Evolutionary conservation across 2,329 filamentous ascomycete genomes (phyloP).

Genomic region (Aspergillus versicolor): DNA sequence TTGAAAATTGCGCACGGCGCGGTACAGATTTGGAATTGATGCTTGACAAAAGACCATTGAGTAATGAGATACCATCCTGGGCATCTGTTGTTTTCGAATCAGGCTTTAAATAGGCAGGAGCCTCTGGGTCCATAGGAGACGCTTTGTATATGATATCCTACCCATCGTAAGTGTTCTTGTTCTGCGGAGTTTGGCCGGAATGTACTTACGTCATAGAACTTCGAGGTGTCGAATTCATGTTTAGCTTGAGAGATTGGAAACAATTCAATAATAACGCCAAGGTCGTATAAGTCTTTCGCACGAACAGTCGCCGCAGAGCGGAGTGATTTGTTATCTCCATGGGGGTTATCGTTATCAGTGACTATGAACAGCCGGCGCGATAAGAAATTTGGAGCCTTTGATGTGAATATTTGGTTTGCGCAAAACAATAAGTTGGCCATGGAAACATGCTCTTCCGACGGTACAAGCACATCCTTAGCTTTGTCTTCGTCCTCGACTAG

Average conservation of each 20-base stretch:
- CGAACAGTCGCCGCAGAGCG: constrained; percentile 77
- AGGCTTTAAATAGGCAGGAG: constrained; percentile 55
- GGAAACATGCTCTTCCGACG: constrained; percentile 67
- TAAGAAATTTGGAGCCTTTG: constrained; percentile 88
- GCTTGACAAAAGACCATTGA: constrained; percentile 78
- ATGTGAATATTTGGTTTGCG: constrained; percentile 94
- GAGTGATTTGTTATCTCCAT: constrained; percentile 67
- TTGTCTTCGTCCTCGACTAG: constrained; percentile 78
- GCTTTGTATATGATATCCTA: constrained; percentile 87
- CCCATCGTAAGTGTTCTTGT: constrained; percentile 20
- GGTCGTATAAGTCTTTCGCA: constrained; percentile 91
- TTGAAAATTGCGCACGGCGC: constrained; percentile 81
- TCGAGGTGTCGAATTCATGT: constrained; percentile 72
- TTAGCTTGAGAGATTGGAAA: constrained; percentile 79
- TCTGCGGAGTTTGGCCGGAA: not conserved
- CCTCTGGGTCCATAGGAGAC: constrained; percentile 68
- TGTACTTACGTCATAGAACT: constrained; percentile 81
- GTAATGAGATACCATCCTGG: constrained; percentile 73
- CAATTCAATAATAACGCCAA: constrained; percentile 86
- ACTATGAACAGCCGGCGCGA: constrained; percentile 93
- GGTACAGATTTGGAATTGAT: constrained; percentile 88
- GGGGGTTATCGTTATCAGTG: constrained; percentile 89
- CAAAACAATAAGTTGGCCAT: constrained; percentile 93
- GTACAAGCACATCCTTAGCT: constrained; percentile 65
- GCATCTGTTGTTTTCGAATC: constrained; percentile 57